Evolutionary conservation across 257 asterid species (phyloP).

Genomic region (Penstemon davidsonii): DNA sequence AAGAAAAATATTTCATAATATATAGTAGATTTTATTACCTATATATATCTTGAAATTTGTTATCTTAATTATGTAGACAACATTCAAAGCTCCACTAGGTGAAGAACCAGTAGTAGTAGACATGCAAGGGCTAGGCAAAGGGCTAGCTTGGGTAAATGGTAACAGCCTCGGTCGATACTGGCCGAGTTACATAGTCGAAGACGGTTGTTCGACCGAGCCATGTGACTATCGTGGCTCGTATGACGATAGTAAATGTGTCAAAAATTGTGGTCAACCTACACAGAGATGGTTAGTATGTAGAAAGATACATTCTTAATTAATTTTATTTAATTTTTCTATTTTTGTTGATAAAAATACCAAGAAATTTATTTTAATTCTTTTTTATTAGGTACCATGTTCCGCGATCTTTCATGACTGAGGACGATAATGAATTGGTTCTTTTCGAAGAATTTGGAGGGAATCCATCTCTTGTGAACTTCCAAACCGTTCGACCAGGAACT

Average conservation of each 20-base stretch:
- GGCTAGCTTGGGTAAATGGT: slow-evolving; percentile 72
- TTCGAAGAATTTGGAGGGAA: slow-evolving; percentile 73
- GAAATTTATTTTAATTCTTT: too few relatives aligned
- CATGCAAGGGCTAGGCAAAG: slow-evolving; percentile 64
- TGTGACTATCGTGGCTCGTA: slow-evolving; percentile 79
- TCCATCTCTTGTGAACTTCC: slow-evolving; percentile 44
- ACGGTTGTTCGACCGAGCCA: slow-evolving; percentile 47
- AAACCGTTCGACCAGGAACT: slow-evolving; percentile 38
- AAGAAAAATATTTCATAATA: too few relatives aligned
- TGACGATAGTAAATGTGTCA: slow-evolving; percentile 40
- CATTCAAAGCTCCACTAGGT: slow-evolving; percentile 61
- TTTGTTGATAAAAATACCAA: too few relatives aligned
- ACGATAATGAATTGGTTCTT: slow-evolving; percentile 42
- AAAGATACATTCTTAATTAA: background rate
- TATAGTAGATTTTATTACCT: too few relatives aligned
- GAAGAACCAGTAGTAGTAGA: slow-evolving; percentile 59
- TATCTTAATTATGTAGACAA: slow-evolving; percentile 33
- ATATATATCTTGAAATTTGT: too few relatives aligned
- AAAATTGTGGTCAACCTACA: slow-evolving; percentile 58
- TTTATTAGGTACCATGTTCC: slow-evolving; percentile 63
- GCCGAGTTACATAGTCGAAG: slow-evolving; percentile 53
- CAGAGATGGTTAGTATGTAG: slow-evolving; percentile 52
- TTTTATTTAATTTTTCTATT: background rate
- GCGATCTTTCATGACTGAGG: slow-evolving; percentile 41
- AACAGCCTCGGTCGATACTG: slow-evolving; percentile 71